Evolutionary conservation across 345 rosid genomes (phyloP), one percentile per base, ranked within the genome.

Genomic region (Dovyalis caffra): DNA sequence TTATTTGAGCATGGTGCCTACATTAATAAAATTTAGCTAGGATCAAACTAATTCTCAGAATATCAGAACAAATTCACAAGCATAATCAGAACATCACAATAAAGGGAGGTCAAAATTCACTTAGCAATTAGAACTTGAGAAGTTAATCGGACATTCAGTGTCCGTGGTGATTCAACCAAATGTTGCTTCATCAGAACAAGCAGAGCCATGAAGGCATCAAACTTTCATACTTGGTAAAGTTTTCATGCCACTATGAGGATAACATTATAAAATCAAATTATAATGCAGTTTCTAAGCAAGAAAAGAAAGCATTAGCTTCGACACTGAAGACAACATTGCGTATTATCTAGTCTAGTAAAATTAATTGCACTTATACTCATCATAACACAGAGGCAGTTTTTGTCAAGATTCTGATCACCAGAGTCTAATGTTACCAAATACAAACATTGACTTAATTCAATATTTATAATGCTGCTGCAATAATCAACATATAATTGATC

Each of bases 1-100:
- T 90, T 91, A 49, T 84, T 85, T 1, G 89, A 83, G 64, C 83
- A 81, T 45, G 84, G 84, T 72, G 74, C 91, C 97, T 91, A 71
- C 65, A 82, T 14, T 49, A 10, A 66, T 21, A 32, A 74, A 78
- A 65, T 77, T n/a, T 60, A 69, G 23, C 61, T 18, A 71, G 76
- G n/a, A 75, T 64, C 35, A 26, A n/a, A 45, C 47, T 2, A 43
- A 9, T 69, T 34, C 23, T 60, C 62, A 38, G 14, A 26, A 25
- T 57, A 29, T 40, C 29, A 31, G 47, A 33, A 25, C 35, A 18
- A 16, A 65, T 3, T 38, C 33, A 8, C 29, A 58, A 29, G 2
- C 26, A 8, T 40, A 10, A 75, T n/a, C n/a, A 58, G 10, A 47
- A 25, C 64, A 16, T 8, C 38, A 74, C 15, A 53, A 47, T 28